These are phyloP conservation scores for Thielaviopsis euricoi DNA, from an alignment of 2,329 filamentous ascomycete species.

Conservation along the genomic window DNA sequence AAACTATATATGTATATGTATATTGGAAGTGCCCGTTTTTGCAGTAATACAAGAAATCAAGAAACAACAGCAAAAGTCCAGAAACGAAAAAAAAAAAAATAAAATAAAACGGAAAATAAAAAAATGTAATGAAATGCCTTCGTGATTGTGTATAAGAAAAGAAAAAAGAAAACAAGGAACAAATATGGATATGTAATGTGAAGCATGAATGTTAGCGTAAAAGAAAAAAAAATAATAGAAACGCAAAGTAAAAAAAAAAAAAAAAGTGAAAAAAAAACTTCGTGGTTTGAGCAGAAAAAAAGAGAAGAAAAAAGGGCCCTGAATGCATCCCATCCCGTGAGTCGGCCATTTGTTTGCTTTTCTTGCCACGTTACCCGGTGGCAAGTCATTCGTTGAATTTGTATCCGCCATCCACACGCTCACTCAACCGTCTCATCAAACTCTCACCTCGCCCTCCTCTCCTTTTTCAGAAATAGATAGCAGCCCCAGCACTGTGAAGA, in stretches of 20 bases:
- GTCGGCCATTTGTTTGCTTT: no score
- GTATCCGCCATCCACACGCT: no score
- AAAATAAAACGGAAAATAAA: not conserved
- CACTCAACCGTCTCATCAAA: no score
- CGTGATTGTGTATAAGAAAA: not conserved
- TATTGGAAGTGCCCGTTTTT: no score
- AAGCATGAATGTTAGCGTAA: not conserved
- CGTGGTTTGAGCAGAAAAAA: not conserved
- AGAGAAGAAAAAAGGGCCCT: not conserved
- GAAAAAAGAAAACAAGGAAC: no score
- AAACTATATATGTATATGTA: not conserved
- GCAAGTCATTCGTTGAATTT: no score
- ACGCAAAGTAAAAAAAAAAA: not conserved
- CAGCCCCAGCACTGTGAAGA: no score
- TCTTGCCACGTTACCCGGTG: no score
- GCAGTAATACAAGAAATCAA: not conserved
- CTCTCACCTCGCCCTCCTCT: no score
- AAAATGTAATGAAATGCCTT: not conserved
- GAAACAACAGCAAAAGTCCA: no score
- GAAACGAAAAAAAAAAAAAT: slow-evolving; percentile 5
- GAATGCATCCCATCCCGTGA: not conserved
- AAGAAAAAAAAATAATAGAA: not conserved
- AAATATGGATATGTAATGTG: not conserved
- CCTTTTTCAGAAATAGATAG: no score
- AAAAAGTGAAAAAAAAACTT: not conserved